A percentile compares a stretch with the other conserved stretches of the same genome.
Conservation (phyloP, 2,329 filamentous ascomycete genomes). For the Knoxdaviesia proteae region DNA sequence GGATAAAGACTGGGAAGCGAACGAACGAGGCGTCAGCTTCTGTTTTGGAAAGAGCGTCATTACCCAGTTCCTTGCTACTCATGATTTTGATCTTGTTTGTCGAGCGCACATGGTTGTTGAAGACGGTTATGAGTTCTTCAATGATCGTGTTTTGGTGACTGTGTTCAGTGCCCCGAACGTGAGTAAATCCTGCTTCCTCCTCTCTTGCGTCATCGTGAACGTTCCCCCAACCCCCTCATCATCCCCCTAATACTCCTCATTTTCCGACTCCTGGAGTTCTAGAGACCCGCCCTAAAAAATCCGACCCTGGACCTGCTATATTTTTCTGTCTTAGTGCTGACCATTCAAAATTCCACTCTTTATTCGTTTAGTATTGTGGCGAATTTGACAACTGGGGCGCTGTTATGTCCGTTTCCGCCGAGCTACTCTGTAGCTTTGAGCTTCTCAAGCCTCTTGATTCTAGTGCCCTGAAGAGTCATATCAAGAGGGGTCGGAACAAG, state of each 20-base stretch:
- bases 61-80: slow-evolving; percentile 78
- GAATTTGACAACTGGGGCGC: slow-evolving; percentile 99
- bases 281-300: neutral
- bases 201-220: neutral
- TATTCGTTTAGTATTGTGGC: slow-evolving; percentile 57
- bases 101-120: slow-evolving; percentile 98
- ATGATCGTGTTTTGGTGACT: slow-evolving; percentile 80
- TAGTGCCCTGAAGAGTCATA: slow-evolving; percentile 89
- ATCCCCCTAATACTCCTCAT: neutral
- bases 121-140: slow-evolving; percentile 98
- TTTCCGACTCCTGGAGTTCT: neutral
- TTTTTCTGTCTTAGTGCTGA: slow-evolving; percentile 8
- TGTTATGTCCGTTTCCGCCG: slow-evolving; percentile 90
- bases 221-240: neutral
- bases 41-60: slow-evolving; percentile 98
- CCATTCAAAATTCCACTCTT: neutral
- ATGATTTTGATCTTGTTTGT: slow-evolving; percentile 95
- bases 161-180: slow-evolving; percentile 96
- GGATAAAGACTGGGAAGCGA: slow-evolving; percentile 95
- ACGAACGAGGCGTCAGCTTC: slow-evolving; percentile 91
- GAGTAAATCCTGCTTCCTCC: slow-evolving; percentile 19
- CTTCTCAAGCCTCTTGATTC: slow-evolving; percentile 91
- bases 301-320: neutral
- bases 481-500: slow-evolving; percentile 94
- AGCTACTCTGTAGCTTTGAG: slow-evolving; percentile 92